phyloP scores from a whole-genome alignment of 2,329 filamentous ascomycete genomes.

The Fusarium bulbicola region DNA sequence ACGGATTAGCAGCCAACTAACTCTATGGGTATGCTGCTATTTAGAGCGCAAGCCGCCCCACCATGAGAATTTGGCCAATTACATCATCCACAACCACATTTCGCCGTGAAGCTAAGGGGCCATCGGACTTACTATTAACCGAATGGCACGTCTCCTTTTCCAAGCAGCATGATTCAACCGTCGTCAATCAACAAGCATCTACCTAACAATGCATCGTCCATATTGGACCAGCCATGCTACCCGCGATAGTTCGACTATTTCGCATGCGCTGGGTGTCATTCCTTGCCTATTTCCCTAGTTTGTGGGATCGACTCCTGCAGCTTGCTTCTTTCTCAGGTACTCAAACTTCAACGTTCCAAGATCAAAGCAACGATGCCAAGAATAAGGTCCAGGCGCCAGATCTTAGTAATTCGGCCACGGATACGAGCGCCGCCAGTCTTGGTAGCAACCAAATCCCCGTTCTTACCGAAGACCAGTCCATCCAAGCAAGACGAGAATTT shows the following conservation, averaged over 20 bases:
- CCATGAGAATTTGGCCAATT: neutral
- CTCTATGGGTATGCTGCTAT: neutral
- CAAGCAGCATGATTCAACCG: neutral
- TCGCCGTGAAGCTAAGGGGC: rapidly evolving
- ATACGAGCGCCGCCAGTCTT: neutral
- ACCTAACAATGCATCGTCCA: neutral
- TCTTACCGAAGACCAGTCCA: neutral
- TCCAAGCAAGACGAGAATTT: conserved; percentile 11
- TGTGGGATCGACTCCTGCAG: neutral
- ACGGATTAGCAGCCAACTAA: neutral
- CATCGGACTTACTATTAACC: neutral
- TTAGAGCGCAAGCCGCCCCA: rapidly evolving
- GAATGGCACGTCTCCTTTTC: neutral
- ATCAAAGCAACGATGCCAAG: neutral
- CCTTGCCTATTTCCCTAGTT: neutral
- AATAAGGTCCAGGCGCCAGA: neutral
- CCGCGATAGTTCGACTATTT: neutral
- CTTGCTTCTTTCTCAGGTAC: neutral
- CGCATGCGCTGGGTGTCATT: neutral
- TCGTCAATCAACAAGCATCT: neutral
- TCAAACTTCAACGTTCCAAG: neutral
- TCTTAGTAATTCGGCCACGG: neutral
- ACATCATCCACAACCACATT: neutral
- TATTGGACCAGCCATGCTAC: neutral
- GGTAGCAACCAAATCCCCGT: neutral